phyloP scores from a whole-genome alignment of 805 yeast genomes.

The Metschnikowia noctiluminum region DNA sequence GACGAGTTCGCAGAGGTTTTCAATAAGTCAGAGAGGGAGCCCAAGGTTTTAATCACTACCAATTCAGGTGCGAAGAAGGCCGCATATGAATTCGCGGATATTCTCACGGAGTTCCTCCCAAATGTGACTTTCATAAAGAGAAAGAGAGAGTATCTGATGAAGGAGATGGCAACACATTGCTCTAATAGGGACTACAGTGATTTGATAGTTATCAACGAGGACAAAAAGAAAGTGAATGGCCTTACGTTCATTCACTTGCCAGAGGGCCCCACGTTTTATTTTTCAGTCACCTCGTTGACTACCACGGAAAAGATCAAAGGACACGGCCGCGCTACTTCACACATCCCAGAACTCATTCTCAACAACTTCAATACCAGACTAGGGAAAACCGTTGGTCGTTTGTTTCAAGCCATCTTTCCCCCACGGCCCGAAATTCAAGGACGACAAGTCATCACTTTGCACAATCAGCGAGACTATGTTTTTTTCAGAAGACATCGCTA shows the following conservation, averaged over 20 bases:
- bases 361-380: slow-evolving; percentile 90
- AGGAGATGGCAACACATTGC: slow-evolving; percentile 83
- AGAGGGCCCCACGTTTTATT: slow-evolving; percentile 92
- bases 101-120: slow-evolving; percentile 80
- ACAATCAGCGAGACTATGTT: slow-evolving; percentile 93
- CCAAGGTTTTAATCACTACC: slow-evolving; percentile 88
- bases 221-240: slow-evolving; percentile 88
- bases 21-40: slow-evolving; percentile 43
- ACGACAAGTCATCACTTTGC: slow-evolving; percentile 91
- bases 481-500: slow-evolving; percentile 96
- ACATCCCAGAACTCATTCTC: slow-evolving; percentile 85
- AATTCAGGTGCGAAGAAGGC: slow-evolving; percentile 79
- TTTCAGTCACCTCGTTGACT: slow-evolving; percentile 72
- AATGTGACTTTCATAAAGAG: slow-evolving; percentile 84
- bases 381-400: slow-evolving; percentile 88
- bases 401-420: slow-evolving; percentile 91
- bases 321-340: slow-evolving; percentile 88
- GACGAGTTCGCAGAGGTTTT: slow-evolving; percentile 51
- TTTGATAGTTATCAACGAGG: slow-evolving; percentile 86
- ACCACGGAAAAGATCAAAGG: slow-evolving; percentile 76
- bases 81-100: slow-evolving; percentile 88
- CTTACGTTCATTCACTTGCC: slow-evolving; percentile 92
- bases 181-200: slow-evolving; percentile 83
- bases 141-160: slow-evolving; percentile 76
- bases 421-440: slow-evolving; percentile 92